Evolutionary conservation across 768 basidiomycete genomes (phyloP).

Genomic region (Panellus pusillus): DNA sequence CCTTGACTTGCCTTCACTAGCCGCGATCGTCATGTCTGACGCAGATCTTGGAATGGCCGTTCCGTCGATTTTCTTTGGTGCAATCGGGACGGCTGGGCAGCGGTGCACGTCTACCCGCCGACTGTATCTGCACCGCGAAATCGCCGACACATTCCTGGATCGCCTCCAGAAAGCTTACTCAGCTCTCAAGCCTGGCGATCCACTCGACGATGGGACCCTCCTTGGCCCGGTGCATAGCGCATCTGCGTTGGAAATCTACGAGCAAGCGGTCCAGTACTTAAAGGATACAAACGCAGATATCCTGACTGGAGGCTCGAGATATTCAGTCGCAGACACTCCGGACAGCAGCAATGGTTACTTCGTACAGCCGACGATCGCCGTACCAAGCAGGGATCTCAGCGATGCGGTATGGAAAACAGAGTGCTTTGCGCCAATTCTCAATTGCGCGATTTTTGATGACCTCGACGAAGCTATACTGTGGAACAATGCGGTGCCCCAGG

Average conservation of each 20-base stretch:
- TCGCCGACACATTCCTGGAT: conserved; percentile 75
- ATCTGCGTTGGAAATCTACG: conserved; percentile 68
- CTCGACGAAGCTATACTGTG: conserved; percentile 84
- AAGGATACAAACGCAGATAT: conserved; percentile 71
- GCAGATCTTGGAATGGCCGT: conserved; percentile 90
- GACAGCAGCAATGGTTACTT: conserved; percentile 72
- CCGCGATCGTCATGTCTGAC: conserved; percentile 90
- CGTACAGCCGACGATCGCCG: conserved; percentile 83
- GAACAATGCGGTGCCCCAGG: conserved; percentile 89
- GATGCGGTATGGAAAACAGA: conserved; percentile 75
- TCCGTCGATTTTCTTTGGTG: conserved; percentile 90
- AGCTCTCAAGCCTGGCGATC: conserved; percentile 79
- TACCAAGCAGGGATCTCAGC: conserved; percentile 56
- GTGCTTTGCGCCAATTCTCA: conserved; percentile 88
- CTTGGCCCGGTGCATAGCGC: conserved; percentile 84
- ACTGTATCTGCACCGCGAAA: conserved; percentile 80
- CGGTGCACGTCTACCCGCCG: conserved; percentile 92
- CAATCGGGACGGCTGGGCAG: conserved; percentile 76
- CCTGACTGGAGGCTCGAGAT: conserved; percentile 67
- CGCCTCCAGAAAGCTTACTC: conserved; percentile 74
- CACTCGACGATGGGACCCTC: conserved; percentile 68
- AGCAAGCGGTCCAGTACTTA: conserved; percentile 59
- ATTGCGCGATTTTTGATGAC: conserved; percentile 83
- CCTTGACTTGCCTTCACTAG: conserved; percentile 36
- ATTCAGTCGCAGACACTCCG: conserved; percentile 33